These are phyloP conservation scores for Plasmodium gonderi DNA, from an alignment of 169 alveolate genomes.

Conservation along the genomic window DNA sequence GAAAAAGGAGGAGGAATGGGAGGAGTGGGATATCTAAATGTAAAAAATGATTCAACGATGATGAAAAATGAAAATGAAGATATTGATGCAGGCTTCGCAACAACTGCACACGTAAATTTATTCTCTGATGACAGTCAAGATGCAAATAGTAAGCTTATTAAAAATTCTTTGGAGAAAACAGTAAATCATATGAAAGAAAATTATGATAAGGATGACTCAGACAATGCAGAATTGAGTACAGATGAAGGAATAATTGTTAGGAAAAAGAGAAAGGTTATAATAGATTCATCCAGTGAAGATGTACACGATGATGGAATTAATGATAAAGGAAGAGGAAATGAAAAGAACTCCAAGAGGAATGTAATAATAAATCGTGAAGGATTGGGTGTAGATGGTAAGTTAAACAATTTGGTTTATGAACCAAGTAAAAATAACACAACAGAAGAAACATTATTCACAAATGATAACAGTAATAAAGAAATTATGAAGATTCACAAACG, in stretches of 20 bases:
- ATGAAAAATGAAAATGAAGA: background rate
- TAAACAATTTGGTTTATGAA: constrained; percentile 28
- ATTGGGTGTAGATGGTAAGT: constrained; percentile 37
- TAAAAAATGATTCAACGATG: background rate
- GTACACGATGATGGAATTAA: background rate
- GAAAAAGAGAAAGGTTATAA: constrained; percentile 32
- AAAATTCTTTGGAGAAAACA: background rate
- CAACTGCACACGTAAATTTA: background rate
- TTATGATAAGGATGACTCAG: background rate
- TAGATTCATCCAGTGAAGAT: constrained; percentile 32
- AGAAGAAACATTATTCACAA: constrained; percentile 15
- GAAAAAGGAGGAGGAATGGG: background rate
- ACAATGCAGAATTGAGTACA: constrained; percentile 36
- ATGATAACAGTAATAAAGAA: background rate
- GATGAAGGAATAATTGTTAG: constrained; percentile 47
- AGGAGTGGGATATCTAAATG: background rate
- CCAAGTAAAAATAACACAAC: background rate
- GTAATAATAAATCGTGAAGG: background rate
- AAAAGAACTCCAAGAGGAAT: background rate
- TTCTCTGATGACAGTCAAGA: background rate
- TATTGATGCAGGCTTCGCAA: background rate
- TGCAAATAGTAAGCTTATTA: background rate
- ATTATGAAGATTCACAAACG: constrained; percentile 13
- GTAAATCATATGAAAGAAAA: background rate
- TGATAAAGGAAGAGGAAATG: background rate